phyloP scores from a whole-genome alignment of 441 rosid genomes.

The Adansonia grandidieri region DNA sequence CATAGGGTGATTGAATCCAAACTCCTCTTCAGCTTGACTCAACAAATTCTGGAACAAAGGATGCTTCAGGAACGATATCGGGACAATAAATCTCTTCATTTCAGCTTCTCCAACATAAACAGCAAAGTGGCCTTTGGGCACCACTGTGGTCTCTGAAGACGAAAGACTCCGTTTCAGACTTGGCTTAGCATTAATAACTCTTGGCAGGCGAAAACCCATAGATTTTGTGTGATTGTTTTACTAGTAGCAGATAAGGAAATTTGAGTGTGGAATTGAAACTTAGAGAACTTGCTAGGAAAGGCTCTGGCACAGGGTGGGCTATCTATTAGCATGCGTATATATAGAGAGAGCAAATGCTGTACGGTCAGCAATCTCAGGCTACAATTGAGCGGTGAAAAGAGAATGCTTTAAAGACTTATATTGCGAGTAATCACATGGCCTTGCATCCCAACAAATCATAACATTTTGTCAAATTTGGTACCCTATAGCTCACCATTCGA shows the following conservation, averaged over 20 bases:
- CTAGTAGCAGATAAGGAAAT: background rate
- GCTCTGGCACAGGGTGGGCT: background rate
- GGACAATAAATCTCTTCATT: conserved; percentile 32
- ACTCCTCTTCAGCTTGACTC: conserved; percentile 37
- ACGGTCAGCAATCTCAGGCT: background rate
- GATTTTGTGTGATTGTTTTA: background rate
- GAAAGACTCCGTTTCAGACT: background rate
- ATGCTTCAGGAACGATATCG: conserved; percentile 29
- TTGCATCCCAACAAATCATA: background rate
- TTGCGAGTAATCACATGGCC: conserved; percentile 14
- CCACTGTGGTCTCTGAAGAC: conserved; percentile 6
- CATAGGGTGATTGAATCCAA: conserved; percentile 25
- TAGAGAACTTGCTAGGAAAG: background rate
- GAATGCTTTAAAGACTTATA: background rate
- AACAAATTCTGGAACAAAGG: conserved; percentile 30
- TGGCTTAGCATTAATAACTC: conserved; percentile 9
- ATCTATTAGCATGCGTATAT: conserved; percentile 7
- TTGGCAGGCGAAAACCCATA: conserved; percentile 11
- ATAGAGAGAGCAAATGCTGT: background rate
- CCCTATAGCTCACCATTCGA: background rate
- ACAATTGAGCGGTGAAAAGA: conserved; percentile 10
- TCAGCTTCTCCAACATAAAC: conserved; percentile 37
- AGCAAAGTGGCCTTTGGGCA: conserved; percentile 41
- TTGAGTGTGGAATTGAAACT: background rate
- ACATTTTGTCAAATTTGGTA: background rate